Evolutionary conservation across 305 asterid genomes (phyloP), one percentile per base, ranked within the genome.

Genomic region (Plantago coronopus): DNA sequence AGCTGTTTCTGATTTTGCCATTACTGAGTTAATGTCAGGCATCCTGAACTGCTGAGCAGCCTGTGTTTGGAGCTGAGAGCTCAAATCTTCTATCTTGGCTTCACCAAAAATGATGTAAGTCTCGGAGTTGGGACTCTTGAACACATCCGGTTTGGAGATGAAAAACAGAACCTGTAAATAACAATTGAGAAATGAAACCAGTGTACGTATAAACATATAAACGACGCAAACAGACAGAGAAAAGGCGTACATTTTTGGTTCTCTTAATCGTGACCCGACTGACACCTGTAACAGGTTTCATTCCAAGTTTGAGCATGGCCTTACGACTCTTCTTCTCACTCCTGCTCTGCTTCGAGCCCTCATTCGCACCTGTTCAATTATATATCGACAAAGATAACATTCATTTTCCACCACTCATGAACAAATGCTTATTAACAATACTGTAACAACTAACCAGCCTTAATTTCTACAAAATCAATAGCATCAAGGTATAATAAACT

Each of bases 291-390:
- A 89, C 80, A 38, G 94, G 94, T 66, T 89, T 89, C 97, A 91
- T 86, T 55, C 98, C 98, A 31, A 91, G 90, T 76, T 87, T 91
- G 83, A 86, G 67, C 97, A 91, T 86, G 61, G 98, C 98, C 80
- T 91, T 91, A 4, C 97, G 82, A 53, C 98, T 86, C 86, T 91
- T 91, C 78, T 91, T 91, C 89, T 91, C 98, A 57, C 97, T 91
- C 62, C 98, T 80, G 85, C 96, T 91, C 80, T 91, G 98, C 79
- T 87, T 91, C 20, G 89, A 81, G 65, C 87, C 69, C 50, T 77
- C 96, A 42, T 56, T 78, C 22, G 69, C 72, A 60, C 80, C 94
- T 93, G 82, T 23, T 34, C 1, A 37, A 42, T 25, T 63, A 48
- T 57, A 2, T 27, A 27, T 48, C 59, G 51, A 21, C 53, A 40